phyloP scores from a whole-genome alignment of 495 filamentous ascomycete genomes.

The Podospora australis region DNA sequence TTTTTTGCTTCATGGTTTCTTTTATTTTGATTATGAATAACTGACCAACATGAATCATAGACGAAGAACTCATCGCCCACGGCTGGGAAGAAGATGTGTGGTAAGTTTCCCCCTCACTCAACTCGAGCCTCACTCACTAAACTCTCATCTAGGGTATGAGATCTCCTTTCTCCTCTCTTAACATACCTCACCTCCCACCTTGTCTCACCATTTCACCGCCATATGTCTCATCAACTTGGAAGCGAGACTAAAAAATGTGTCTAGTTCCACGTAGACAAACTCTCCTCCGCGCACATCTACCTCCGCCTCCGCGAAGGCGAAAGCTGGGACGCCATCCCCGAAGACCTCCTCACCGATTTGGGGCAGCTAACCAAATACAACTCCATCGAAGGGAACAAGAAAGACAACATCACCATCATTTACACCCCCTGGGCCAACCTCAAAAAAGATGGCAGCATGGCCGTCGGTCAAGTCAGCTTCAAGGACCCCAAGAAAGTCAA shows the following conservation, averaged over 20 bases:
- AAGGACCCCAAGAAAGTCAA: slow-evolving; percentile 86
- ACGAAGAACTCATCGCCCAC: slow-evolving; percentile 91
- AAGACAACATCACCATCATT: slow-evolving; percentile 92
- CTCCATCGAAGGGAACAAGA: slow-evolving; percentile 98
- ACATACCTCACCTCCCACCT: background rate
- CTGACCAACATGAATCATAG: slow-evolving; percentile 43
- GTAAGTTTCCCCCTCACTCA: slow-evolving; percentile 39
- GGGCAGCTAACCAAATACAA: slow-evolving; percentile 97
- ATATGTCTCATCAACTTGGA: background rate
- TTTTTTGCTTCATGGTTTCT: background rate
- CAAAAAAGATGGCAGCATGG: slow-evolving; percentile 94
- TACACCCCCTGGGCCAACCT: slow-evolving; percentile 99
- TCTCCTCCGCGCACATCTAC: slow-evolving; percentile 95
- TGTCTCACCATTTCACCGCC: no score
- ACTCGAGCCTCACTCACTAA: background rate
- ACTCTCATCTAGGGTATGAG: slow-evolving; percentile 11
- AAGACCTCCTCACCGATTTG: slow-evolving; percentile 74
- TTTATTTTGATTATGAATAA: slow-evolving; percentile 6
- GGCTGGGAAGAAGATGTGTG: slow-evolving; percentile 95
- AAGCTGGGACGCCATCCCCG: slow-evolving; percentile 75
- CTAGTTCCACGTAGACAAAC: slow-evolving; percentile 95
- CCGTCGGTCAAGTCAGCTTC: slow-evolving; percentile 88
- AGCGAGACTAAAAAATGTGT: background rate
- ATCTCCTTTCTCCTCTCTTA: background rate
- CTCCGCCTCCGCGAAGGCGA: slow-evolving; percentile 75